Percentiles rank a stretch among this genome's conserved stretches.
These are phyloP conservation scores for Scheffersomyces amazonensis DNA, from an alignment of 805 yeast species.

Conservation along the genomic window DNA sequence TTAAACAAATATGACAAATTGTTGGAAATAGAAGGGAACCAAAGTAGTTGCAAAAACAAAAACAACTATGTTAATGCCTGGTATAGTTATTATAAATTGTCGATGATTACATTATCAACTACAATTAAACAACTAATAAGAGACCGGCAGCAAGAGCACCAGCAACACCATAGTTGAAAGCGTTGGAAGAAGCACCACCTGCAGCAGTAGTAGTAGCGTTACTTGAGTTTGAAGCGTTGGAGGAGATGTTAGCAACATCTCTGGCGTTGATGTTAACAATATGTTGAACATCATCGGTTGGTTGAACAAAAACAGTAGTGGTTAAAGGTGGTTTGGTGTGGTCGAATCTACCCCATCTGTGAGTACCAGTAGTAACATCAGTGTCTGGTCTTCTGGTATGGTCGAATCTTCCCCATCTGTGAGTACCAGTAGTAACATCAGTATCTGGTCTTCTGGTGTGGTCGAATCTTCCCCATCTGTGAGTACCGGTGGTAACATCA, in stretches of 20 bases:
- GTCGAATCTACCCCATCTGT: constrained; percentile 32
- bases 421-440: too few relatives aligned
- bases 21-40: too few relatives aligned
- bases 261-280: constrained; percentile 1
- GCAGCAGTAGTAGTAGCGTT: constrained; percentile 22
- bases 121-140: constrained; percentile 44
- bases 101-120: too few relatives aligned
- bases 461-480: constrained; percentile 32
- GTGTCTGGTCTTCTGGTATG: constrained; percentile 34
- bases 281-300: constrained; percentile 1
- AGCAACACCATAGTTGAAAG: constrained; percentile 26
- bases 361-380: too few relatives aligned
- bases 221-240: constrained; percentile 8
- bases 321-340: constrained; percentile 34
- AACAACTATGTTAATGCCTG: too few relatives aligned
- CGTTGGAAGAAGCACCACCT: constrained; percentile 18
- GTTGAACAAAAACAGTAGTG: constrained; percentile 19
- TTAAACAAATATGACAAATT: too few relatives aligned
- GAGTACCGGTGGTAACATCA: too few relatives aligned
- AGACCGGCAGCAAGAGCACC: constrained; percentile 52
- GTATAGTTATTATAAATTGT: too few relatives aligned
- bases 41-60: too few relatives aligned
- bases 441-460: constrained; percentile 34
- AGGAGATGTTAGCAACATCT: constrained; percentile 9
- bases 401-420: constrained; percentile 32